phyloP scores from a whole-genome alignment of 2,329 filamentous ascomycete genomes.

The Colletotrichum sp. region DNA sequence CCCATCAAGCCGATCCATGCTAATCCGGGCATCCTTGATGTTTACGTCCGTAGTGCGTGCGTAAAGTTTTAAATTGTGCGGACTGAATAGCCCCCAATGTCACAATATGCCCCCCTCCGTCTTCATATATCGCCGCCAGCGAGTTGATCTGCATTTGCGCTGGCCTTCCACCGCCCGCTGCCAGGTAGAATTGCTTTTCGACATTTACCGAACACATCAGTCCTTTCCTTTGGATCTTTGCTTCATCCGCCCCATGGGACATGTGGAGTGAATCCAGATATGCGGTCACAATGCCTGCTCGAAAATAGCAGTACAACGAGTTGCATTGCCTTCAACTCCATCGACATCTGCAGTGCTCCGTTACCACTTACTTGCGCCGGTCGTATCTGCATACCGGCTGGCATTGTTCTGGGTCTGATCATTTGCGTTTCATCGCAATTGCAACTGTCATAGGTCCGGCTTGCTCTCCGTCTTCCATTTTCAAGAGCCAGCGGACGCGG shows the following conservation, averaged over 20 bases:
- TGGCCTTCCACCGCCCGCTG: background rate
- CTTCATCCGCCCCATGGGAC: background rate
- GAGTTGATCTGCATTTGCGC: background rate
- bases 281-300: background rate
- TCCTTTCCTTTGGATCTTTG: background rate
- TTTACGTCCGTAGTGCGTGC: conserved; percentile 7
- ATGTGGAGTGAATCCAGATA: background rate
- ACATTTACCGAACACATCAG: background rate
- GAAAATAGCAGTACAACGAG: background rate
- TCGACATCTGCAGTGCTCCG: background rate
- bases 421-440: background rate
- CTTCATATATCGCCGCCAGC: background rate
- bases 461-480: background rate
- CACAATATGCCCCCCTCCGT: background rate
- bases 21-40: background rate
- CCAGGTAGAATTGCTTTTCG: background rate
- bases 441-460: background rate
- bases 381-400: background rate
- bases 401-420: background rate
- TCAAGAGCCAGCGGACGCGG: background rate
- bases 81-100: conserved; percentile 1
- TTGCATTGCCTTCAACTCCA: background rate
- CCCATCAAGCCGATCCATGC: conserved; percentile 5
- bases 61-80: background rate
- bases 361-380: background rate